Conservation (phyloP, 2,329 filamentous ascomycete genomes). For the Colletotrichum tanaceti region DNA sequence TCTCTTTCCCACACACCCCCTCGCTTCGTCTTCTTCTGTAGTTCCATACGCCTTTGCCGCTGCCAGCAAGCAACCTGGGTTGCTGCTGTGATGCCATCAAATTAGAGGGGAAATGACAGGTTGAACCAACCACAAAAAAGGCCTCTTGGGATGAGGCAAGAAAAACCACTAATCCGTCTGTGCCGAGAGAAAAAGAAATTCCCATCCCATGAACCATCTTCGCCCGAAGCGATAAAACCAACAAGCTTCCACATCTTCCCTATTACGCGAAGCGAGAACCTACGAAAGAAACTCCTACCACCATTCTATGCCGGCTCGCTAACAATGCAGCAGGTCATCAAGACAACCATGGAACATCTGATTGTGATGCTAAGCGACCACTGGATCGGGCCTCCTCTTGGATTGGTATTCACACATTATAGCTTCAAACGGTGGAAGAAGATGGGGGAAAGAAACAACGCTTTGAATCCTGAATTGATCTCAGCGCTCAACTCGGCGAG, state of each 20-base stretch:
- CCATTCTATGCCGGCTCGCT: conserved; percentile 39
- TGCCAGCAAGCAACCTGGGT: conserved; percentile 19
- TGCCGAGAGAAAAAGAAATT: conserved; percentile 8
- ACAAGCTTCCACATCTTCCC: conserved; percentile 35
- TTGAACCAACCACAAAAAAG: conserved; percentile 26
- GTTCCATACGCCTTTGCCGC: conserved; percentile 37
- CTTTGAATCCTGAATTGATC: background rate
- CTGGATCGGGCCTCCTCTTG: conserved; percentile 17
- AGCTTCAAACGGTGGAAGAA: conserved; percentile 19
- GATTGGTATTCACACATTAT: conserved; percentile 39
- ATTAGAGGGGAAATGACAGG: conserved; percentile 32
- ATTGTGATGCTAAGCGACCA: conserved; percentile 31
- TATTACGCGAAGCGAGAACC: conserved; percentile 30
- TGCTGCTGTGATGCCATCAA: conserved; percentile 35
- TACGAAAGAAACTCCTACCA: conserved; percentile 26
- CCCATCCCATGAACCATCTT: conserved; percentile 26
- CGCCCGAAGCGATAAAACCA: conserved; percentile 32
- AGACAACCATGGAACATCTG: conserved; percentile 36
- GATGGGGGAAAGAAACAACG: background rate
- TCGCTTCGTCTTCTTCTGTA: conserved; percentile 26
- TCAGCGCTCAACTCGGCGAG: conserved; percentile 36
- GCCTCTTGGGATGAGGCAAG: conserved; percentile 1
- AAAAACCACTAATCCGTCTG: conserved; percentile 34
- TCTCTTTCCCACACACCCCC: background rate
- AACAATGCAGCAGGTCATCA: conserved; percentile 37